Percentiles rank a stretch among this genome's conserved stretches.
These are phyloP conservation scores for Kitagawia praeruptora DNA, from an alignment of 129 eudicot genomes.

Conservation along the genomic window DNA sequence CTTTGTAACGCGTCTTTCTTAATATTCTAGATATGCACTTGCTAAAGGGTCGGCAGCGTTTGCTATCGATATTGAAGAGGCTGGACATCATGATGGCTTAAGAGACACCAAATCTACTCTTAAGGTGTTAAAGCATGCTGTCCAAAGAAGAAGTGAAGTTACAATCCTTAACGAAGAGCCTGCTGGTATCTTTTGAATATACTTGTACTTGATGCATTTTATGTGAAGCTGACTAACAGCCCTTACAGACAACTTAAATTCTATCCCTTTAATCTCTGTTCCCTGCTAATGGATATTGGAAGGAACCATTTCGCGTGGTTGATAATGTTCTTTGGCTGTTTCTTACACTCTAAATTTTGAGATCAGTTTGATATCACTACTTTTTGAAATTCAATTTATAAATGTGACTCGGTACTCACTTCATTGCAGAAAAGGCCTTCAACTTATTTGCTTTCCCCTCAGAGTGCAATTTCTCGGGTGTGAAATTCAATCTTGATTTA, in stretches of 20 bases:
- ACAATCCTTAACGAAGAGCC: conserved; percentile 24
- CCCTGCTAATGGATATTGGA: background rate
- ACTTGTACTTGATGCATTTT: background rate
- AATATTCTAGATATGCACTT: conserved; percentile 69
- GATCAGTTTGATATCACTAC: background rate
- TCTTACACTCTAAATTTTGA: background rate
- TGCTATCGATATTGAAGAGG: conserved; percentile 66
- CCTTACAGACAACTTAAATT: background rate
- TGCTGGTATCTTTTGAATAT: conserved; percentile 31
- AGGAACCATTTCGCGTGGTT: background rate
- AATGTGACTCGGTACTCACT: background rate
- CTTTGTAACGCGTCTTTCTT: conserved; percentile 23
- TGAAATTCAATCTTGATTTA: conserved; percentile 70
- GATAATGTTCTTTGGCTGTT: background rate
- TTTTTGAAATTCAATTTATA: background rate
- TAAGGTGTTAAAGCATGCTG: conserved; percentile 34
- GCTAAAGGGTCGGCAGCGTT: conserved; percentile 56
- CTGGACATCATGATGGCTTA: conserved; percentile 18
- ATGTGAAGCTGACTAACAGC: background rate
- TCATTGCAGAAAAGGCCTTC: conserved; percentile 43
- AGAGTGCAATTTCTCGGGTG: conserved; percentile 97
- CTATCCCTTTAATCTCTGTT: background rate
- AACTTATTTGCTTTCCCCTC: conserved; percentile 93
- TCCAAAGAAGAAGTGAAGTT: conserved; percentile 48
- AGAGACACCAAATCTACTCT: conserved; percentile 27